Percentiles rank a stretch among this genome's conserved stretches.
phyloP scores from a whole-genome alignment of 805 yeast genomes.

The Yamadazyma endophytica region DNA sequence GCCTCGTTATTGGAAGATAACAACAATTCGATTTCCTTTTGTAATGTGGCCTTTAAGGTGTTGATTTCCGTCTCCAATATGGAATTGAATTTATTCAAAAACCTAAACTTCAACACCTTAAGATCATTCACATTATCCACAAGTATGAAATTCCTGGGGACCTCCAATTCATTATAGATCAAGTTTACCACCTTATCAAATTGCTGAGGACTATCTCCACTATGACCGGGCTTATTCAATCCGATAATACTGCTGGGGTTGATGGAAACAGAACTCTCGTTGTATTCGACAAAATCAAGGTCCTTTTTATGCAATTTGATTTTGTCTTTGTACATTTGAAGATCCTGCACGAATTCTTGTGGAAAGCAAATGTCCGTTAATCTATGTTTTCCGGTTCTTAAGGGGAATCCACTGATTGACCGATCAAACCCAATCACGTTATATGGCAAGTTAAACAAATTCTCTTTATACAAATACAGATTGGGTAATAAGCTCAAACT shows the following conservation, averaged over 20 bases:
- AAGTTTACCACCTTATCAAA: constrained; percentile 9
- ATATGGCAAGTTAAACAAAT: constrained; percentile 27
- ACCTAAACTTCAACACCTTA: constrained; percentile 15
- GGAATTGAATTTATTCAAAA: constrained; percentile 12
- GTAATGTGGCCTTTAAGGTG: constrained; percentile 24
- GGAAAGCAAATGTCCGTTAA: constrained; percentile 24
- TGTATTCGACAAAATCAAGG: constrained; percentile 26
- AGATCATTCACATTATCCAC: constrained; percentile 27
- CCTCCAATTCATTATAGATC: constrained; percentile 17
- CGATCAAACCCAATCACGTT: constrained; percentile 41
- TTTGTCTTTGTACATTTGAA: constrained; percentile 11
- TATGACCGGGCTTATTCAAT: background rate
- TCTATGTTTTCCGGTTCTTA: constrained; percentile 18
- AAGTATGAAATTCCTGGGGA: constrained; percentile 22
- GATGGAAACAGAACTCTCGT: constrained; percentile 10
- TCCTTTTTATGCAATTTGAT: constrained; percentile 26
- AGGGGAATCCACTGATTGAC: constrained; percentile 35
- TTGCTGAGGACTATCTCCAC: background rate
- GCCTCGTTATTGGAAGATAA: constrained; percentile 18
- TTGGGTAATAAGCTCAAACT: constrained; percentile 24
- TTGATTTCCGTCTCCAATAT: constrained; percentile 21
- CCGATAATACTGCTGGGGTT: constrained; percentile 7
- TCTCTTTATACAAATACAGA: constrained; percentile 24
- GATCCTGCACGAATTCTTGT: constrained; percentile 36
- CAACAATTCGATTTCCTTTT: constrained; percentile 25